Conservation (phyloP, 225 moss, liverwort and hornwort genomes). For the Antitrichia curtipendula region DNA sequence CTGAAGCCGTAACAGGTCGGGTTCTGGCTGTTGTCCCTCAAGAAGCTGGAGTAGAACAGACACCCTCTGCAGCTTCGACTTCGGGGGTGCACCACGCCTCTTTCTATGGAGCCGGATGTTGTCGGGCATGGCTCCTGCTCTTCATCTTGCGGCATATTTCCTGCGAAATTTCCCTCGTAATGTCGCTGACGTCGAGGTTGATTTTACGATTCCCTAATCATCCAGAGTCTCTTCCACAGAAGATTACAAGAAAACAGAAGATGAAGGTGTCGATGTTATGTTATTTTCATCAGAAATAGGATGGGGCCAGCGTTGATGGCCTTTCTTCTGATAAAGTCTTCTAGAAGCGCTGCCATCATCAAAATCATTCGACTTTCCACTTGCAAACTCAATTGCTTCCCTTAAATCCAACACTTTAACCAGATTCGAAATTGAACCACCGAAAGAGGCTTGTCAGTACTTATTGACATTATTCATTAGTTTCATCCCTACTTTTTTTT, state of each 20-base stretch:
- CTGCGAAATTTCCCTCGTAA: not conserved
- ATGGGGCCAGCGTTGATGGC: not conserved
- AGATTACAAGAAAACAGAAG: not conserved
- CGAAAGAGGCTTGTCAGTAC: not conserved
- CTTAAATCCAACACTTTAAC: not conserved
- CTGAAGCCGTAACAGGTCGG: constrained; percentile 70
- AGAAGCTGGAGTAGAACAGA: constrained; percentile 61
- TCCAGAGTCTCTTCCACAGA: not conserved
- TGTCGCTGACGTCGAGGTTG: not conserved
- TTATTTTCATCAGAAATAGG: not conserved
- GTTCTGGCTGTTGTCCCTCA: constrained; percentile 49
- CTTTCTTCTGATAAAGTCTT: not conserved
- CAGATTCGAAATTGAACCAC: not conserved
- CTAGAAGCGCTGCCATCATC: not conserved
- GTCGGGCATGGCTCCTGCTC: not conserved
- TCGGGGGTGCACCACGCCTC: constrained; percentile 20
- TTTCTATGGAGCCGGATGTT: not conserved
- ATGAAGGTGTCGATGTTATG: not conserved
- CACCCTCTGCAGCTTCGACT: constrained; percentile 71
- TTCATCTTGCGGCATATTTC: constrained; percentile 1
- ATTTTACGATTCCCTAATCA: not conserved
- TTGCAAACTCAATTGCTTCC: not conserved
- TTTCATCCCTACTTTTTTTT: not conserved
- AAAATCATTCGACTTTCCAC: not conserved
- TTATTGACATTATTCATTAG: not conserved